phyloP scores from a whole-genome alignment of 495 filamentous ascomycete species.

The Penicillium fimorum region DNA sequence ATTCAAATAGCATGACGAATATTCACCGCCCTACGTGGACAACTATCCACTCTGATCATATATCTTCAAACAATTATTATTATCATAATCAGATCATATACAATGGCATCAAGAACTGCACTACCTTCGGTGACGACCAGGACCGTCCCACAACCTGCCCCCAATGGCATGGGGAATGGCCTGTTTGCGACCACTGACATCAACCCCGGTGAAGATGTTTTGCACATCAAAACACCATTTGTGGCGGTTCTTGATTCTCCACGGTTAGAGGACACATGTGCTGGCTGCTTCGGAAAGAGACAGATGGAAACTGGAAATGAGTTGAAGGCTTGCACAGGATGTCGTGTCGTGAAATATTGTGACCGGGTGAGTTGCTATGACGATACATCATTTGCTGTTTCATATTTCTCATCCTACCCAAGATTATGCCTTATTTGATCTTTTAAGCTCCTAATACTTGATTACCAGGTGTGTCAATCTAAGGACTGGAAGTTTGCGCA shows the following conservation, averaged over 20 bases:
- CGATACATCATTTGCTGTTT: background rate
- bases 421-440: background rate
- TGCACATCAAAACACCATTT: slow-evolving; percentile 39
- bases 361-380: slow-evolving; percentile 49
- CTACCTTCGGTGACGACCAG: slow-evolving; percentile 29
- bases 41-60: slow-evolving; percentile 5
- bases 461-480: slow-evolving; percentile 57
- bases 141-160: slow-evolving; percentile 27
- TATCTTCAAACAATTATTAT: background rate
- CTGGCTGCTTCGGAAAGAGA: slow-evolving; percentile 42
- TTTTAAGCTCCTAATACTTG: slow-evolving; percentile 8
- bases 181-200: slow-evolving; percentile 42
- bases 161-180: slow-evolving; percentile 39
- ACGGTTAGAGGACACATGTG: slow-evolving; percentile 43
- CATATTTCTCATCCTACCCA: slow-evolving; percentile 8
- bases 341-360: slow-evolving; percentile 64
- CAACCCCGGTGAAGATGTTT: slow-evolving; percentile 36
- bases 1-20: slow-evolving; percentile 8
- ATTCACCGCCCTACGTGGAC: slow-evolving; percentile 3
- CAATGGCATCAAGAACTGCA: slow-evolving; percentile 23
- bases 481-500: slow-evolving; percentile 60
- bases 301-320: slow-evolving; percentile 25
- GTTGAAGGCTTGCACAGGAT: slow-evolving; percentile 60
- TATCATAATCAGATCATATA: background rate
- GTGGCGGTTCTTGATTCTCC: slow-evolving; percentile 45